Conservation (phyloP, 2,329 filamentous ascomycete genomes). For the Nothophoma quercina region DNA sequence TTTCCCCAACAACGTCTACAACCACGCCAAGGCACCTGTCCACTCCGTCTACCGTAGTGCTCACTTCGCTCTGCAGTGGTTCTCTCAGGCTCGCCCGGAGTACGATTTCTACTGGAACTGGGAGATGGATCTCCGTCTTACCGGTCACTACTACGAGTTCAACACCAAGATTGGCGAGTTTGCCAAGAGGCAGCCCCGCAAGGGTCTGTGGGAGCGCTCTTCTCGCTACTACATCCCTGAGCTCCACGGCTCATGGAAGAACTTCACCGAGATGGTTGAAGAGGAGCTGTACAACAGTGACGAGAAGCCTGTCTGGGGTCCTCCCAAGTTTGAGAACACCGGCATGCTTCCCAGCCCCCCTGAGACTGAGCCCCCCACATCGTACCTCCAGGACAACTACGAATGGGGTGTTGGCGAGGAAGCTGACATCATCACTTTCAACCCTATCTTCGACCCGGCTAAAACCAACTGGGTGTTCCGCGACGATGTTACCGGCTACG, state of each 20-base stretch:
- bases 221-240: constrained; percentile 76
- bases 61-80: constrained; percentile 61
- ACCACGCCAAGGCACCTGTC: constrained; percentile 70
- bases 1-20: constrained; percentile 75
- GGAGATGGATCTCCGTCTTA: constrained; percentile 86
- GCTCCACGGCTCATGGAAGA: constrained; percentile 71
- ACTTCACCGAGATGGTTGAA: constrained; percentile 72
- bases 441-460: constrained; percentile 79
- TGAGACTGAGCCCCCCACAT: constrained; percentile 69
- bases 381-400: constrained; percentile 69
- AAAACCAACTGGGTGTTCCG: constrained; percentile 77
- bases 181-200: constrained; percentile 72
- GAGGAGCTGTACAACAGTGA: constrained; percentile 59
- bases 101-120: constrained; percentile 77
- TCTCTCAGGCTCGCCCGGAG: constrained; percentile 58
- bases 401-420: constrained; percentile 80
- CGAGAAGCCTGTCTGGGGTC: constrained; percentile 70
- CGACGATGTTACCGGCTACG: constrained; percentile 73
- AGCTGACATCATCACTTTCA: constrained; percentile 75
- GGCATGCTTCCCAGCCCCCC: constrained; percentile 66
- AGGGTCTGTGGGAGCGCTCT: constrained; percentile 76
- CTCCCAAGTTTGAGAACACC: constrained; percentile 54
- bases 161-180: constrained; percentile 71
- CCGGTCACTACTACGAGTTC: constrained; percentile 84
- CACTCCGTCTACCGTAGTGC: constrained; percentile 85